A percentile compares a stretch with the other conserved stretches of the same genome.
Conservation (phyloP, 164 flowering plant species). For the Pachysandra terminalis region DNA sequence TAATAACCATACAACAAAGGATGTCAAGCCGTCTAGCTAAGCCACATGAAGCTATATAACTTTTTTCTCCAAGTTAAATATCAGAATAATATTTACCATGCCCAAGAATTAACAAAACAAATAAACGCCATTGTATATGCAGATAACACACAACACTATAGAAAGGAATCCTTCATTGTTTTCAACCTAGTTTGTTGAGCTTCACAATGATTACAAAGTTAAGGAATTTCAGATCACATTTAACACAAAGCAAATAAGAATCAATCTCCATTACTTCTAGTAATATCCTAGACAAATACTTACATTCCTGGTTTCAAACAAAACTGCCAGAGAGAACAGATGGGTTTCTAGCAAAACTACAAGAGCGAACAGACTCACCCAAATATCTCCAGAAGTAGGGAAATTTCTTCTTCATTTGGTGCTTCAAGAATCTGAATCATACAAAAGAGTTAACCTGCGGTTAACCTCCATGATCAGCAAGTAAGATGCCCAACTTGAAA, state of each 20-base stretch:
- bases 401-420: constrained; percentile 78
- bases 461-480: constrained; percentile 53
- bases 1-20: neutral
- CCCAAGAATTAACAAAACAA: neutral
- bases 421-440: constrained; percentile 84
- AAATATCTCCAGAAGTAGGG: constrained; percentile 68
- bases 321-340: too few species aligned
- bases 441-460: constrained; percentile 59
- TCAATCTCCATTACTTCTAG: neutral
- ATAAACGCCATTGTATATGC: neutral
- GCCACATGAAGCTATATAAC: neutral
- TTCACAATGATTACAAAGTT: too few species aligned
- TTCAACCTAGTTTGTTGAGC: too few species aligned
- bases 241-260: neutral
- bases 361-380: constrained; percentile 42
- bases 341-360: neutral
- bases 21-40: neutral
- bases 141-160: neutral
- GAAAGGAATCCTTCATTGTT: neutral
- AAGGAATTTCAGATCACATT: too few species aligned
- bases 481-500: constrained; percentile 17
- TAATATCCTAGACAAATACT: neutral
- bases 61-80: neutral
- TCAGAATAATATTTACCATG: neutral
- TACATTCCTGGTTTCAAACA: neutral